Evolutionary conservation across 495 filamentous ascomycete genomes (phyloP), one percentile per base, ranked within the genome.

Genomic region (Gamarada debralockiae): DNA sequence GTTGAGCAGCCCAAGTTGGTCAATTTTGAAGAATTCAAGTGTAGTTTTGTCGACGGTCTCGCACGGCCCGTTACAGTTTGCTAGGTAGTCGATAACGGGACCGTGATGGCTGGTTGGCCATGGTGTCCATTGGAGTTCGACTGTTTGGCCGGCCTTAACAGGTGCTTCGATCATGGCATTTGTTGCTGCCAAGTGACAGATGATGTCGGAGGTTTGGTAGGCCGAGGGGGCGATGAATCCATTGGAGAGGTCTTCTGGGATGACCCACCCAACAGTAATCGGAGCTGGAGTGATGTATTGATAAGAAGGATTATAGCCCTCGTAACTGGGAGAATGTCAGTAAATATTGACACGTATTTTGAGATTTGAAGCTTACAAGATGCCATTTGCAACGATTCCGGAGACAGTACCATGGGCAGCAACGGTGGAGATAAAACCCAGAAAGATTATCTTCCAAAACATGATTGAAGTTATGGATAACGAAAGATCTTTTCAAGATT

Each of bases 21-120:
- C 78, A 58, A 92, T 87, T 81, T 91, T 91, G 77, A 91, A 86
- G 68, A 82, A 92, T 54, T 83, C 63, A 22, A 92, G 77, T 0
- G 64, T 62, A 1, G 71, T 75, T 71, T 85, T 83, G 70, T 86
- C 77, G 17, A 81, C 85, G 2, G 65, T 74, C 47, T 78, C 72
- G 73, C 86, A 59, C 52, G 81, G 70, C 18, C 85, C 86, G 57
- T 80, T 76, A 77, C 87, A 91, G 55, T 81, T 76, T 44, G 88
- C 89, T 1, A 93, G 67, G 66, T 90, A 91, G 68, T 82, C 80
- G 50, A 89, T 81, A 64, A 86, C 81, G 5, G 87, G 86, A 6
- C 89, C 83, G 56, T 83, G 73, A 62, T 88, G 59, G 3, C 25
- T 18, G 2, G 31, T 40, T 0, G 56, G 59, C 59, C 56, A 71